phyloP scores from a whole-genome alignment of 768 basidiomycete species.

The Amanita pallidorosea region DNA sequence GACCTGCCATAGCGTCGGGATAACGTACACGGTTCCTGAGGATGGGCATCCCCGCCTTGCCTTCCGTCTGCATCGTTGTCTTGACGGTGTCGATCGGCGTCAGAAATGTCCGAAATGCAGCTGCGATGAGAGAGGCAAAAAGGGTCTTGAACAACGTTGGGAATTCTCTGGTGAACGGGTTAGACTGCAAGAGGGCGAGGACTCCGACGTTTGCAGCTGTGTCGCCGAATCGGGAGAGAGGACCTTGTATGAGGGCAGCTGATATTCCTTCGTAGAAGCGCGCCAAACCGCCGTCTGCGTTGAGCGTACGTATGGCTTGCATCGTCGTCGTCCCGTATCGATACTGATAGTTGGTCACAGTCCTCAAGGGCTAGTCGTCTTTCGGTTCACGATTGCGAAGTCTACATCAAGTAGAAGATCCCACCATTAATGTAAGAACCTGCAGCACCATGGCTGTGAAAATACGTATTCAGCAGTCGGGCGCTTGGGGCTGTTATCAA shows the following conservation, averaged over 20 bases:
- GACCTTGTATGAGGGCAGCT: constrained; percentile 83
- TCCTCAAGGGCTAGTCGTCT: constrained; percentile 60
- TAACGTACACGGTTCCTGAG: constrained; percentile 47
- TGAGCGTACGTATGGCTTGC: constrained; percentile 54
- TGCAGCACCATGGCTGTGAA: constrained; percentile 85
- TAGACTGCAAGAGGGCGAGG: constrained; percentile 71
- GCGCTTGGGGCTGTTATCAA: not conserved
- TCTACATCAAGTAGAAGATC: not conserved
- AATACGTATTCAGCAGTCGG: not conserved
- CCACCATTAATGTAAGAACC: constrained; percentile 77
- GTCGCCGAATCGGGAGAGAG: constrained; percentile 82
- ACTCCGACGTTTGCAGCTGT: constrained; percentile 93
- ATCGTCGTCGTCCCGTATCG: constrained; percentile 74
- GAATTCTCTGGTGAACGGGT: constrained; percentile 55
- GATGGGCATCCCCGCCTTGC: constrained; percentile 54
- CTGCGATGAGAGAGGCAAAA: constrained; percentile 71
- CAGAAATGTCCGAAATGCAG: constrained; percentile 81
- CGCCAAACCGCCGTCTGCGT: constrained; percentile 67
- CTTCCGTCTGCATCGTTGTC: constrained; percentile 92
- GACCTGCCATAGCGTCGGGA: no score
- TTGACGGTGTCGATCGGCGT: constrained; percentile 93
- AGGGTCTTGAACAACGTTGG: constrained; percentile 63
- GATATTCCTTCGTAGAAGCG: constrained; percentile 84
- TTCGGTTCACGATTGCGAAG: not conserved
- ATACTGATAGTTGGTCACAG: constrained; percentile 96